These are phyloP conservation scores for Pulveroboletus sp. DNA, from an alignment of 1,284 basidiomycete genomes.

Conservation along the genomic window DNA sequence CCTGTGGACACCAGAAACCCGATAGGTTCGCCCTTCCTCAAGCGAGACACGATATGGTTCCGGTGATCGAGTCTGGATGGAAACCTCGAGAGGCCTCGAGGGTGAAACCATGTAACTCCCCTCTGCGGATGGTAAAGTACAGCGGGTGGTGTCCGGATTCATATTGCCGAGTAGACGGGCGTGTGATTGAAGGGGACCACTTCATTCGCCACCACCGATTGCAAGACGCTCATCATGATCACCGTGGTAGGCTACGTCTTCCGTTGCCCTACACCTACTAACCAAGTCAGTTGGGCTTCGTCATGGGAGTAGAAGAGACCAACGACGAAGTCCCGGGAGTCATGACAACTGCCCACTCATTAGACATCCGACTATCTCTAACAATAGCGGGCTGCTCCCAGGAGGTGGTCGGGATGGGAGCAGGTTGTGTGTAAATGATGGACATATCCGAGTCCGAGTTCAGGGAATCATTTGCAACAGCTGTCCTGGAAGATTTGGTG, in stretches of 20 bases:
- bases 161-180: background rate
- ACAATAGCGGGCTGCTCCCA: background rate
- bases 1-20: background rate
- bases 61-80: background rate
- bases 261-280: background rate
- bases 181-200: background rate
- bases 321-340: slow-evolving; percentile 4
- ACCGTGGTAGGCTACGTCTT: background rate
- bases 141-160: background rate
- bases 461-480: background rate
- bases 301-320: background rate
- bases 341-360: background rate
- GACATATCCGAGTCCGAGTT: background rate
- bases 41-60: background rate
- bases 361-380: background rate
- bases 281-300: slow-evolving; percentile 1
- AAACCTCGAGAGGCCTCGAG: background rate
- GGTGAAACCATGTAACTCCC: background rate
- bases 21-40: background rate
- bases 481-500: background rate
- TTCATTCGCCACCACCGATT: background rate
- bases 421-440: background rate
- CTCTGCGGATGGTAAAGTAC: background rate
- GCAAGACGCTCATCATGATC: background rate
- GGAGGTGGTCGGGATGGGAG: background rate